Evolutionary conservation across 2,329 filamentous ascomycete genomes (phyloP).

Genomic region (Cadophora gregata): DNA sequence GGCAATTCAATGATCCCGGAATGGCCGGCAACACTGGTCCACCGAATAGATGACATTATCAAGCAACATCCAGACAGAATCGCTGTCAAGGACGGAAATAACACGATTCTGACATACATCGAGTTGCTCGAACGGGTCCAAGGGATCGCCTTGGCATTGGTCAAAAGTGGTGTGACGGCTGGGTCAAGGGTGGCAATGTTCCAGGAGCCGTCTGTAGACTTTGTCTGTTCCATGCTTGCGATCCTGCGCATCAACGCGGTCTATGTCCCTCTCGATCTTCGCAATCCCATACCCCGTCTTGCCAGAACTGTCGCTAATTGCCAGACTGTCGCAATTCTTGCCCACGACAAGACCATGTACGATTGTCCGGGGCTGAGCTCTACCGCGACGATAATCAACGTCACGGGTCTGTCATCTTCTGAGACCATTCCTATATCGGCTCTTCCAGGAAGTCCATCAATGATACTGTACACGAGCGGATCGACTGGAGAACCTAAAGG

Average conservation of each 20-base stretch:
- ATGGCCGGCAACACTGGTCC: conserved; percentile 32
- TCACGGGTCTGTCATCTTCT: background rate
- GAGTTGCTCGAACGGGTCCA: conserved; percentile 45
- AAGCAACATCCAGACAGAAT: conserved; percentile 16
- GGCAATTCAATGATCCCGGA: conserved; percentile 21
- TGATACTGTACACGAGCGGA: conserved; percentile 33
- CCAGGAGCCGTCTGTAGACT: conserved; percentile 31
- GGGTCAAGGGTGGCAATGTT: conserved; percentile 16
- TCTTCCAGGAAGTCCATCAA: background rate
- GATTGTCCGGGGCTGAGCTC: background rate
- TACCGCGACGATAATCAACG: conserved; percentile 24
- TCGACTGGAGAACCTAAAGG: conserved; percentile 49
- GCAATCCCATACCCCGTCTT: conserved; percentile 37
- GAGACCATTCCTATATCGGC: background rate
- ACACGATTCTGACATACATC: conserved; percentile 45
- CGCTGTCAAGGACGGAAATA: conserved; percentile 26
- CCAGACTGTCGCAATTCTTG: conserved; percentile 42
- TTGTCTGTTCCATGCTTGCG: conserved; percentile 44
- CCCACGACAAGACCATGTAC: conserved; percentile 26
- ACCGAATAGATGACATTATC: conserved; percentile 31
- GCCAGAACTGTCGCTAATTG: conserved; percentile 39
- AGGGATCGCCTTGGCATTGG: conserved; percentile 42
- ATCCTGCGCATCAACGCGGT: conserved; percentile 42
- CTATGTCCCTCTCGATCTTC: conserved; percentile 46
- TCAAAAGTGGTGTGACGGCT: background rate